Percentiles rank a stretch among this genome's conserved stretches.
phyloP scores from a whole-genome alignment of 1,139 yeast species.

The Groenewaldozyma auringiensis region DNA sequence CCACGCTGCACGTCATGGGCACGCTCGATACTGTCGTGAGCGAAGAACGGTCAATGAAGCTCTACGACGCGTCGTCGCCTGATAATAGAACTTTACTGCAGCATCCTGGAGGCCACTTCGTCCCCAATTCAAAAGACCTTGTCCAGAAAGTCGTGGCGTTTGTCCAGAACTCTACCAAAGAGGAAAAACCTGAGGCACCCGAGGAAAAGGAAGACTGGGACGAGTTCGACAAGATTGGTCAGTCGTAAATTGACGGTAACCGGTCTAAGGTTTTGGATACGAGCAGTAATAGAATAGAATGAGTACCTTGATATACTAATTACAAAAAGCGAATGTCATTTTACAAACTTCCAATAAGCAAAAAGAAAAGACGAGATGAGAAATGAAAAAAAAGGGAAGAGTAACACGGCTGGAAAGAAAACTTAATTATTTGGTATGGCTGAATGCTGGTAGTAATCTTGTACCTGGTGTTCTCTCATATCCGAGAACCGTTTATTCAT shows the following conservation, averaged over 20 bases:
- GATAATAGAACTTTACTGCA: slow-evolving; percentile 43
- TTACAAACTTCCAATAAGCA: no score
- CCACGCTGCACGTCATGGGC: slow-evolving; percentile 72
- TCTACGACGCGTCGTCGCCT: slow-evolving; percentile 48
- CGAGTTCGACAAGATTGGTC: slow-evolving; percentile 38
- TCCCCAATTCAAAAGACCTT: slow-evolving; percentile 61
- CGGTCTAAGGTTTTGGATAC: no score
- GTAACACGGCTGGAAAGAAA: not conserved
- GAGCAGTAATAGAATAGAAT: no score
- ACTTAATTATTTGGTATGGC: not conserved
- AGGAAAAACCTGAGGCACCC: slow-evolving; percentile 34
- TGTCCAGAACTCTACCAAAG: slow-evolving; percentile 6
- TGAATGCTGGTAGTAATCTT: slow-evolving; percentile 1
- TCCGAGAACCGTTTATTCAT: not conserved
- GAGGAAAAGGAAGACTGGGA: slow-evolving; percentile 32
- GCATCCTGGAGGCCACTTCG: slow-evolving; percentile 86
- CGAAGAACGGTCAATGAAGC: slow-evolving; percentile 54
- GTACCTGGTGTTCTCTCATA: slow-evolving; percentile 3
- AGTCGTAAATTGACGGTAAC: no score
- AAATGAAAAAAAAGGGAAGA: not conserved
- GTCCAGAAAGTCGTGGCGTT: slow-evolving; percentile 46
- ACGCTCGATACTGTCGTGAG: slow-evolving; percentile 83
- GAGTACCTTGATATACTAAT: no score
- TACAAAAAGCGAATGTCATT: no score
- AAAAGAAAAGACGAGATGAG: not conserved